These are phyloP conservation scores for Dendrobium catenatum DNA, from an alignment of 106 monocot species.

Conservation along the genomic window DNA sequence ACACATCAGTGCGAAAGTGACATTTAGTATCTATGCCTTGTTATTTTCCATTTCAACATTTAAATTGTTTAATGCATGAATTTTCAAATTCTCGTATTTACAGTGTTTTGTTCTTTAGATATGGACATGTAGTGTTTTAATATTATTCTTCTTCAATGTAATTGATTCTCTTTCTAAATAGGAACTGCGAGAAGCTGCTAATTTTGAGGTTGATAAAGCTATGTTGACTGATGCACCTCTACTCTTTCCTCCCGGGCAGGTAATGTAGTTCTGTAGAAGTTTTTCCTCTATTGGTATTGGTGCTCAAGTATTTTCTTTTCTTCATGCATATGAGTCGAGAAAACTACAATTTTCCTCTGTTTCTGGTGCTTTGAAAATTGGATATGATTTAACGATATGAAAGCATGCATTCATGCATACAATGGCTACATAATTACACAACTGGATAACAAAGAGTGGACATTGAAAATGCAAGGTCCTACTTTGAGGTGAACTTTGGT, in stretches of 20 bases:
- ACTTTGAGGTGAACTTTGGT: background rate
- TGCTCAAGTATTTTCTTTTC: background rate
- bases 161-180: constrained; percentile 16
- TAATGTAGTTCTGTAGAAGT: constrained; percentile 13
- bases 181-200: constrained; percentile 60
- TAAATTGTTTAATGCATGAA: background rate
- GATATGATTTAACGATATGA: background rate
- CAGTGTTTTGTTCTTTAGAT: background rate
- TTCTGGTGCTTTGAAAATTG: background rate
- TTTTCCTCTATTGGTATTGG: background rate
- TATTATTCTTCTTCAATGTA: background rate
- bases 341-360: background rate
- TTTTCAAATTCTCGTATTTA: background rate
- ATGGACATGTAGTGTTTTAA: background rate
- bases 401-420: background rate
- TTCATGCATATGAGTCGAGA: background rate
- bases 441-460: background rate
- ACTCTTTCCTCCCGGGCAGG: constrained; percentile 92
- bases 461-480: background rate
- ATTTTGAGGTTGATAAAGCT: constrained; percentile 55
- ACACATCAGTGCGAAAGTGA: background rate
- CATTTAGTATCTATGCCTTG: background rate
- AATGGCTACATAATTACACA: background rate
- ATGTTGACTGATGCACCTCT: constrained; percentile 97
- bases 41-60: background rate